phyloP scores from a whole-genome alignment of 169 alveolate genomes.

The Eimeria sp. region DNA sequence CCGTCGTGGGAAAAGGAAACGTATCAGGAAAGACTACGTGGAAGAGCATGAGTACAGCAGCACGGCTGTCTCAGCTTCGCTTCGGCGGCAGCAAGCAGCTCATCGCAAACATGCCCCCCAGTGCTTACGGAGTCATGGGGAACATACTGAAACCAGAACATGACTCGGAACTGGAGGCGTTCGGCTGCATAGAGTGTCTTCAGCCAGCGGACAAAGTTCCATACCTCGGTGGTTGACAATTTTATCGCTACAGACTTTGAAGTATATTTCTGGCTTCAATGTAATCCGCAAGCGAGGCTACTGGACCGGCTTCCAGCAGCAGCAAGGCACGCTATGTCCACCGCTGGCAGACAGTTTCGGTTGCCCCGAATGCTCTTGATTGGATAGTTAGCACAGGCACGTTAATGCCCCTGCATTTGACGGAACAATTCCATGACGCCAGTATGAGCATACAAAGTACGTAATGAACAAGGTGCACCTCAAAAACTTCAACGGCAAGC shows the following conservation, averaged over 20 bases:
- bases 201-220: constrained; percentile 71
- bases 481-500: neutral
- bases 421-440: neutral
- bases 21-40: constrained; percentile 59
- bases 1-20: constrained; percentile 53
- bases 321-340: too few relatives aligned
- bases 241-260: neutral
- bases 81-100: constrained; percentile 66
- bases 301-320: neutral
- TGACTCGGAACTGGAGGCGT: constrained; percentile 67
- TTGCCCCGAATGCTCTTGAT: neutral
- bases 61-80: constrained; percentile 65
- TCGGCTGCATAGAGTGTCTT: constrained; percentile 75
- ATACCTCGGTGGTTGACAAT: constrained; percentile 23
- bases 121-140: constrained; percentile 65
- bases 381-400: neutral
- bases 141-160: constrained; percentile 24
- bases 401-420: neutral
- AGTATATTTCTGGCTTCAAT: neutral
- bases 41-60: constrained; percentile 75
- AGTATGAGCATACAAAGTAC: neutral
- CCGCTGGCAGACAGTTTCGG: too few relatives aligned
- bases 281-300: neutral
- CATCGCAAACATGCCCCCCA: constrained; percentile 60
- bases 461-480: neutral